Conservation (phyloP, 345 rosid genomes). For the Hirschfeldia incana region DNA sequence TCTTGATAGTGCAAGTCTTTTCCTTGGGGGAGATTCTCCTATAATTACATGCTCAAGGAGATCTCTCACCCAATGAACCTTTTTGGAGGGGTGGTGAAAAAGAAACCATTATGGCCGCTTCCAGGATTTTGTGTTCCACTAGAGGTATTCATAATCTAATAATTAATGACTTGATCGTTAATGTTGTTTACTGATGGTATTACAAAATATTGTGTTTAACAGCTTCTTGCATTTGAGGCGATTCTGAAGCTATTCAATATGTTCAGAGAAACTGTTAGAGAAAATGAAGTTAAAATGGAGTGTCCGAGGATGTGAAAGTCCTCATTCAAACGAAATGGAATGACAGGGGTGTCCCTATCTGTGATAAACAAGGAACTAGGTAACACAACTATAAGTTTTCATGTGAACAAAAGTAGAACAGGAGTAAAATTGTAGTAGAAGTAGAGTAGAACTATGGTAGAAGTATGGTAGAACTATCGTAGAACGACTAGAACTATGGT, state of each 20-base stretch:
- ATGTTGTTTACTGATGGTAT: background rate
- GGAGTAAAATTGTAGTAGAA: background rate
- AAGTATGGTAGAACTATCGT: background rate
- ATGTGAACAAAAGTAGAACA: no score
- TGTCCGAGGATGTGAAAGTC: background rate
- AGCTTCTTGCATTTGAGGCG: background rate
- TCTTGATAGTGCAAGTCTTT: no score
- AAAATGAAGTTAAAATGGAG: background rate
- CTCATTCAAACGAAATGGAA: background rate
- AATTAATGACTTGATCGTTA: no score
- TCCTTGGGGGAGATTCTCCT: no score
- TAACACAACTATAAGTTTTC: no score
- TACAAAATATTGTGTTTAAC: background rate
- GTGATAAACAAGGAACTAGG: no score
- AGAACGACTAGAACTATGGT: no score
- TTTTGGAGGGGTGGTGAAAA: background rate
- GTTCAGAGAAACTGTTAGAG: background rate
- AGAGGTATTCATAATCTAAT: background rate
- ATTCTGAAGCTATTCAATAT: background rate
- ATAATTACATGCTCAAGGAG: background rate
- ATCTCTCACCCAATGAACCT: background rate
- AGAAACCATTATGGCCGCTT: background rate
- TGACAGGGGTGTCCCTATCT: no score
- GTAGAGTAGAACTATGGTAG: background rate
- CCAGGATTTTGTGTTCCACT: background rate